These are phyloP conservation scores for Luzula sylvatica DNA, from an alignment of 176 grass and related monocot species.

Conservation along the genomic window DNA sequence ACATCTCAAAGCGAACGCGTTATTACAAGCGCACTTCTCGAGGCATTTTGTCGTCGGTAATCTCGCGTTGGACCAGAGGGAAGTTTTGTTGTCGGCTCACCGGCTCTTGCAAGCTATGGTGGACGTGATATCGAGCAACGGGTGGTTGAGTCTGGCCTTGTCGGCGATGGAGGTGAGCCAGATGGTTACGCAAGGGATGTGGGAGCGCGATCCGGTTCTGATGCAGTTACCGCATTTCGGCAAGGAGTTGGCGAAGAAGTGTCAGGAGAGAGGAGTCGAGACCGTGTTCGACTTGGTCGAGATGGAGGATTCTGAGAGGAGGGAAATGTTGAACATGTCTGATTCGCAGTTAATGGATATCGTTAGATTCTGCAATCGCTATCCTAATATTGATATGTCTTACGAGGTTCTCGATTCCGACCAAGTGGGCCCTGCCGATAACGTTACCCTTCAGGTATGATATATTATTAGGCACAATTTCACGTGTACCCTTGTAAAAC, in stretches of 20 bases:
- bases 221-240: slow-evolving; percentile 79
- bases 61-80: slow-evolving; percentile 75
- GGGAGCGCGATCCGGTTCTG: slow-evolving; percentile 82
- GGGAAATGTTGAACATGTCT: slow-evolving; percentile 56
- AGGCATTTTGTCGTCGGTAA: slow-evolving; percentile 72
- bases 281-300: slow-evolving; percentile 86
- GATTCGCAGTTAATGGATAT: slow-evolving; percentile 71
- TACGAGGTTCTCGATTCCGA: slow-evolving; percentile 67
- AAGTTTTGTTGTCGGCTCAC: slow-evolving; percentile 77
- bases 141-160: slow-evolving; percentile 82
- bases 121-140: slow-evolving; percentile 92
- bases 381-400: slow-evolving; percentile 88
- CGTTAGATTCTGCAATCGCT: slow-evolving; percentile 62
- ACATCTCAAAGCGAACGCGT: slow-evolving; percentile 78
- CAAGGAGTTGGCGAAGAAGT: slow-evolving; percentile 64
- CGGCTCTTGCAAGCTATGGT: slow-evolving; percentile 94
- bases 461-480: too few relatives aligned
- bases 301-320: slow-evolving; percentile 60
- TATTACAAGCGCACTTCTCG: slow-evolving; percentile 91
- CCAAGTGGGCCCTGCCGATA: slow-evolving; percentile 43
- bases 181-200: slow-evolving; percentile 97
- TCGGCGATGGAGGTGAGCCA: slow-evolving; percentile 90
- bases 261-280: slow-evolving; percentile 78
- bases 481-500: too few relatives aligned
- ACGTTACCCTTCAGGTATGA: slow-evolving; percentile 58